Conservation (phyloP, 2,329 filamentous ascomycete genomes). For the Hirsutella minnesotensis region DNA sequence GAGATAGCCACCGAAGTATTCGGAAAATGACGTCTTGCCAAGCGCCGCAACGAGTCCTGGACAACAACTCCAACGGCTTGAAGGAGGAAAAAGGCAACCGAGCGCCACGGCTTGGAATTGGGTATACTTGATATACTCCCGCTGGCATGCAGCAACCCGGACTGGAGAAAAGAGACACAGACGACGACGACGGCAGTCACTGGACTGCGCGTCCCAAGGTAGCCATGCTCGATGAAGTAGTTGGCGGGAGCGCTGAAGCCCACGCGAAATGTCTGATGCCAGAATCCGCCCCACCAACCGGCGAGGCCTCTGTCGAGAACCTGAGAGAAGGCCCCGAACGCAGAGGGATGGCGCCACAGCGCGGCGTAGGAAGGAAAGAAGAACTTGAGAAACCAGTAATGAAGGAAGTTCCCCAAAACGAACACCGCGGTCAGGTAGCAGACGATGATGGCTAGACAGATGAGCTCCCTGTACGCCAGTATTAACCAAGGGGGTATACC, state of each 20-base stretch:
- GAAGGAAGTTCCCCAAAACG: constrained; percentile 44
- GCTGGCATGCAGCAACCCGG: constrained; percentile 56
- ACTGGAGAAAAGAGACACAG: constrained; percentile 44
- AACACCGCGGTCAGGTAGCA: constrained; percentile 50
- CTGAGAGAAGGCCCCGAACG: constrained; percentile 40
- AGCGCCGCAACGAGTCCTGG: constrained; percentile 34
- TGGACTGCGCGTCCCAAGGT: constrained; percentile 21
- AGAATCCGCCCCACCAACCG: constrained; percentile 76
- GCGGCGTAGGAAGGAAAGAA: constrained; percentile 39
- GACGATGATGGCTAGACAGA: constrained; percentile 46
- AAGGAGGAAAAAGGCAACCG: constrained; percentile 59
- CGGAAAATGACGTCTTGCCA: constrained; percentile 20
- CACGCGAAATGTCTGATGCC: constrained; percentile 83
- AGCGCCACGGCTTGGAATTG: constrained; percentile 33
- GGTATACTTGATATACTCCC: constrained; percentile 59
- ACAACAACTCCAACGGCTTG: constrained; percentile 54
- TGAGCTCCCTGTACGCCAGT: constrained; percentile 40
- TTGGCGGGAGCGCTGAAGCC: constrained; percentile 51
- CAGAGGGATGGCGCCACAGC: constrained; percentile 41
- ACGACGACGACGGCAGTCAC: constrained; percentile 15
- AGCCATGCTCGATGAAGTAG: constrained; percentile 29
- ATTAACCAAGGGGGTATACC: constrained; percentile 32
- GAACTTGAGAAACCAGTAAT: constrained; percentile 35
- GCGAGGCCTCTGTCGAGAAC: constrained; percentile 59
- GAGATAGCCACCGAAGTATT: constrained; percentile 32